Base-by-base conservation (phyloP, 805 yeast genomes). In the Metschnikowia orientalis region DNA sequence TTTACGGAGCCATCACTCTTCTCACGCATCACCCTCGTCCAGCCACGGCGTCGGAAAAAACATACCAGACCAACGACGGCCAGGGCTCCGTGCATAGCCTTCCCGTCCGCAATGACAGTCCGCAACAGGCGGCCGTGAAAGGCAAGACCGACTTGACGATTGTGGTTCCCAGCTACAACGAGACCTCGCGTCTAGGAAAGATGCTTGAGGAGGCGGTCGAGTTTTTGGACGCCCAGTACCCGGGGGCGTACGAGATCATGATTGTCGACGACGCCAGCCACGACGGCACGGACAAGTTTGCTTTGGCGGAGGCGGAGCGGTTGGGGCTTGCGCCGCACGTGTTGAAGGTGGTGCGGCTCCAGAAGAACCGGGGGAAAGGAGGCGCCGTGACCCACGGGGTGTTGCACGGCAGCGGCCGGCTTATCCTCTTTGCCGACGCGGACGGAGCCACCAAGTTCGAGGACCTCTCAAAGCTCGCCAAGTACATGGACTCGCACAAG, bases 331-430 rank as follows among this genome's bases (percentile, higher is more conserved):
- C 54, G 22, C 79, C 85, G 1, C 82, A 77, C 30, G 71, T 71
- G 34, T 48, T 92, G 50, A 68, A 90, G 46, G 88, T 86, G 26
- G 69, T 85, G n/a, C 71, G 69, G 44, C 69, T 92, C 41, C 74
- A 60, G 15, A 57, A 74, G 42, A 92, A 92, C 56, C 71, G 98
- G 48, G 98, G 98, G 16, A 90, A 90, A 61, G 71, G 71, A 6
- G 96, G 97, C 8, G 98, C 97, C 0, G 97, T 92, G 0, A 78
- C 94, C 11, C 97, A 90, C 57, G 98, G 98, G 5, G 61, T 92
- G 56, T 73, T 80, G 47, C 78, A 77, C 48, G 63, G 80, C 3
- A 65, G 86, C 26, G 98, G 97, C 8, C 56, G 68, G 36, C 80
- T 73, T 48, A 75, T 77, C 8, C 69, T 92, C 7, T 92, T 92